Conservation (phyloP, 176 grass and related monocot genomes). For the maize (Zea mays) region DNA sequence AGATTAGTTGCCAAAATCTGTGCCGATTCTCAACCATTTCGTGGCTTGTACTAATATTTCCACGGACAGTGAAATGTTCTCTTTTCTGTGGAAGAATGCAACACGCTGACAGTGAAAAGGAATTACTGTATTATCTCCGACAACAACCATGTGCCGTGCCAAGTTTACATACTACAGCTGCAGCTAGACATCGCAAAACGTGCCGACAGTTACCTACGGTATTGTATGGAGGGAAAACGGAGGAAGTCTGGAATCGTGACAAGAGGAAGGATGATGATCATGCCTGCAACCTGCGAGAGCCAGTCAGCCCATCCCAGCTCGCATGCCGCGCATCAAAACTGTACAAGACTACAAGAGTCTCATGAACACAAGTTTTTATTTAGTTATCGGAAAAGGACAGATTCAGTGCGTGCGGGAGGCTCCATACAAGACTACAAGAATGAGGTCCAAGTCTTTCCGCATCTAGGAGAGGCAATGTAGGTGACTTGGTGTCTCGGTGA, state of each 20-base stretch:
- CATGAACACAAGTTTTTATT: background rate
- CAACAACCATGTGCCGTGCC: background rate
- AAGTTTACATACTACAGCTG: background rate
- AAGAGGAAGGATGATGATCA: background rate
- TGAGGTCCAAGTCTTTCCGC: no score
- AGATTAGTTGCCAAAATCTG: background rate
- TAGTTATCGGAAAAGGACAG: no score
- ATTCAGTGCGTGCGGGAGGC: no score
- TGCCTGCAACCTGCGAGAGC: background rate
- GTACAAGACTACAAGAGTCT: background rate
- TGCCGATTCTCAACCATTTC: no score
- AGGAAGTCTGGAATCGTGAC: background rate
- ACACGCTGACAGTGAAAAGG: background rate
- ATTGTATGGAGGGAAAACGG: background rate
- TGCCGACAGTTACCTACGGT: background rate
- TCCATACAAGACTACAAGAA: no score
- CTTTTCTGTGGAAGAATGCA: no score
- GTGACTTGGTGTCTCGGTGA: no score
- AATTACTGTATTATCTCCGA: background rate
- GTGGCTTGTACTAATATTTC: conserved; percentile 15
- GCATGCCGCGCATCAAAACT: background rate
- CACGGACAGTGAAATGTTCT: background rate
- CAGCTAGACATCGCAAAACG: background rate
- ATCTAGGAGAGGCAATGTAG: no score
- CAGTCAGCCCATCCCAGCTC: background rate